Base-by-base conservation (phyloP, 768 basidiomycete species). In the Lactifluus subvellereus region DNA sequence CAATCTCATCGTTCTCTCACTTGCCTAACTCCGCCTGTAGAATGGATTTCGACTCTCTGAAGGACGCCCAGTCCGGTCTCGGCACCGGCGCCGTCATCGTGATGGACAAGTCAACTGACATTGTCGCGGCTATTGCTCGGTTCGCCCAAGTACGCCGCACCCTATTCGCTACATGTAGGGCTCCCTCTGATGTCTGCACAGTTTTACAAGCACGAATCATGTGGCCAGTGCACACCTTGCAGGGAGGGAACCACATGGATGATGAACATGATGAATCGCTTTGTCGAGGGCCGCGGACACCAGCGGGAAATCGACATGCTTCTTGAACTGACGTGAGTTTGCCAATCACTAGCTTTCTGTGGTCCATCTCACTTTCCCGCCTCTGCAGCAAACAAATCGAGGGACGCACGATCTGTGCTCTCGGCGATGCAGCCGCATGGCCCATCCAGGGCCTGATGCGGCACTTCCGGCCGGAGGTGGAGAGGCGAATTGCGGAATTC, bases 231-330 rank as follows among this genome's bases (percentile, higher is more conserved):
- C 7, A 60, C 59, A 20, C 94, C 94, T 4, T 96, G 94, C 73
- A 78, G 92, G 66, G 91, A 94, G 71, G 94, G 94, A 42, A 98
- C 96, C 2, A 97, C 94, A 0, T 98, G 96, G 96, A 93, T 99
- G 91, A 92, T 89, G 85, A 96, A 98, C 76, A 98, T 98, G 94
- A 99, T 99, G 96, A 84, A 93, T 73, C 87, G 96, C 52, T 85
- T 99, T 80, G 92, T 90, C 18, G 89, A 91, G 71, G 96, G 96
- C 3, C 84, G 95, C 11, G 91, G 88, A 0, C 91, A 95, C 71
- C 81, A 82, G 67, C 87, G 96, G 62, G 96, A 99, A 78, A 98
- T 99, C 62, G 96, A 98, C 74, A 98, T 98, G 96, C 80, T 99
- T 13, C 84, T 95, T 33, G 96, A 98, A 75, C 74, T 98, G 49